phyloP scores from a whole-genome alignment of 1,284 basidiomycete species.

The Irpex sp. region DNA sequence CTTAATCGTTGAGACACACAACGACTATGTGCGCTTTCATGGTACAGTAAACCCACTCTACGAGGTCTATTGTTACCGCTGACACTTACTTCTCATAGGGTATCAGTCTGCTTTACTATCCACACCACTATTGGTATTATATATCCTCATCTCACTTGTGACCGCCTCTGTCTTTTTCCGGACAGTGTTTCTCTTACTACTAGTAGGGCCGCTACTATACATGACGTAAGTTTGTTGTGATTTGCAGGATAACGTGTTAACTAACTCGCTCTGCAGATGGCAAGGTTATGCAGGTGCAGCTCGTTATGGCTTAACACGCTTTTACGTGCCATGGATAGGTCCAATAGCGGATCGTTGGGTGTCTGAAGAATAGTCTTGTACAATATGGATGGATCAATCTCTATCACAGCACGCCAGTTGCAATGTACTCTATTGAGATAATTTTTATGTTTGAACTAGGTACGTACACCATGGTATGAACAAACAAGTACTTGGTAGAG shows the following conservation, averaged over 20 bases:
- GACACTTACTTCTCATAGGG: slow-evolving; percentile 36
- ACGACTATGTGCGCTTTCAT: slow-evolving; percentile 80
- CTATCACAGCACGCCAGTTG: background rate
- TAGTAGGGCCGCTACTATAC: slow-evolving; percentile 40
- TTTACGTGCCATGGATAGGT: slow-evolving; percentile 67
- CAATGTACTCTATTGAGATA: too few species aligned
- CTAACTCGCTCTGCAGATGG: slow-evolving; percentile 35
- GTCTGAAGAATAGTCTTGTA: slow-evolving; percentile 52
- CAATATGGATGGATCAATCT: background rate
- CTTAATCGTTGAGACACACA: slow-evolving; percentile 75
- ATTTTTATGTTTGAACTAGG: too few species aligned
- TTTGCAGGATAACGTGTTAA: background rate
- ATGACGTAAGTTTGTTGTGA: slow-evolving; percentile 48
- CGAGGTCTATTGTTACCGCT: slow-evolving; percentile 2
- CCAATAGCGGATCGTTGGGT: slow-evolving; percentile 73
- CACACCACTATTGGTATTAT: slow-evolving; percentile 58
- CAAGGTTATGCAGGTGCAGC: slow-evolving; percentile 67
- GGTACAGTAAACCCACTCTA: slow-evolving; percentile 38
- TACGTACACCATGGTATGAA: too few species aligned
- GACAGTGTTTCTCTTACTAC: slow-evolving; percentile 41
- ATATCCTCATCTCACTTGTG: slow-evolving; percentile 55
- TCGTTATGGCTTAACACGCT: slow-evolving; percentile 49
- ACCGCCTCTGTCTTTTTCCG: slow-evolving; percentile 46
- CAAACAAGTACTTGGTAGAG: too few species aligned
- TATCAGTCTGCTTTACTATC: slow-evolving; percentile 79